Conservation (phyloP, 345 rosid genomes). For the Citrus sp. region DNA sequence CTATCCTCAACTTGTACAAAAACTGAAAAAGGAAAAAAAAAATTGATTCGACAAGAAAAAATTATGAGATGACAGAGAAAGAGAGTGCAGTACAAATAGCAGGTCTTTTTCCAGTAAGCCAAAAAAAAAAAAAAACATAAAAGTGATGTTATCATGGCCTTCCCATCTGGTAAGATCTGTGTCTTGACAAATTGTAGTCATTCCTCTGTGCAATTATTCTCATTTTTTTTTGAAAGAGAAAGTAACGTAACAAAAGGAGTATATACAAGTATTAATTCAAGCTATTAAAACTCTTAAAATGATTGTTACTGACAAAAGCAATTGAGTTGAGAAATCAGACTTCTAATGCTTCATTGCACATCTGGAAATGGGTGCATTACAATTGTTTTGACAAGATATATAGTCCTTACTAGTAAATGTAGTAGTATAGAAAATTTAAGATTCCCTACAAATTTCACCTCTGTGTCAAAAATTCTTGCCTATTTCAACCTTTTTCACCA, state of each 20-base stretch:
- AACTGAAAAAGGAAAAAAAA: neutral
- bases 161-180: neutral
- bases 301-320: neutral
- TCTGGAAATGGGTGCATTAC: neutral
- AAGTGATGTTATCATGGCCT: neutral
- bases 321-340: neutral
- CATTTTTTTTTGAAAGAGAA: neutral
- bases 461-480: conserved; percentile 83
- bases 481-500: conserved; percentile 87
- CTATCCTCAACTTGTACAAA: neutral
- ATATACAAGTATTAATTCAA: neutral
- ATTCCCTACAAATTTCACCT: conserved; percentile 14
- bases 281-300: neutral
- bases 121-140: too few relatives aligned
- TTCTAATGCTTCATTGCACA: conserved; percentile 2
- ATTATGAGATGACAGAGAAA: neutral
- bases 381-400: conserved; percentile 1
- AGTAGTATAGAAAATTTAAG: neutral
- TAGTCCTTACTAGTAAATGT: conserved; percentile 7
- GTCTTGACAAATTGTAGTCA: too few relatives aligned
- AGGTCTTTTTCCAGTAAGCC: neutral
- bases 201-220: neutral
- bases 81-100: too few relatives aligned
- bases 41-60: too few relatives aligned
- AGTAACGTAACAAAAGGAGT: neutral